Conservation (phyloP, 257 asterid species). For the Catharanthus roseus region DNA sequence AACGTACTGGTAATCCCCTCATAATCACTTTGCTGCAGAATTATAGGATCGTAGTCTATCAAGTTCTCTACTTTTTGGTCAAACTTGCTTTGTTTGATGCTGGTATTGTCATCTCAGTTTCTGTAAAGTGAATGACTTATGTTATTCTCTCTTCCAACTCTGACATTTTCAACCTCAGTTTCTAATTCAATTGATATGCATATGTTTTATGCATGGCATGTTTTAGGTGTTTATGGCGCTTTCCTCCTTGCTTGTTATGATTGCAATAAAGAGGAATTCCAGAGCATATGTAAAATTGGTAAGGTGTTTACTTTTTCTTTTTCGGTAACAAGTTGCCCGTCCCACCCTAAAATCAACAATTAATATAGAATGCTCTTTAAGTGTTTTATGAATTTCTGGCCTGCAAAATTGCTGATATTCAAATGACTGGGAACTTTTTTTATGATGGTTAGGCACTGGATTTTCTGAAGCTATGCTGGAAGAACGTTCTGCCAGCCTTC, state of each 20-base stretch:
- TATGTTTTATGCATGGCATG: neutral
- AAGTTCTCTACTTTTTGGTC: neutral
- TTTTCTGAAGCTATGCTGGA: conserved; percentile 86
- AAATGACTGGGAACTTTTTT: conserved; percentile 13
- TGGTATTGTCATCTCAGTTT: neutral
- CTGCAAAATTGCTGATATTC: neutral
- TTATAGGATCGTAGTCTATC: neutral
- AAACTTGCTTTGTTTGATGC: neutral
- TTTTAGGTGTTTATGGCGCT: conserved; percentile 83
- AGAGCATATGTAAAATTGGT: conserved; percentile 97
- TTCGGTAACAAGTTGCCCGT: conserved; percentile 10
- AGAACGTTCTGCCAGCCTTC: conserved; percentile 81
- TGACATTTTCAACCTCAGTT: too few relatives aligned
- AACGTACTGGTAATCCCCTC: conserved; percentile 65
- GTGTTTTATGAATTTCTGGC: neutral
- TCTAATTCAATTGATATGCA: neutral
- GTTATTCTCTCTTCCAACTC: neutral
- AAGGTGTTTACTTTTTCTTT: conserved; percentile 24
- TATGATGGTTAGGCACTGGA: conserved; percentile 67
- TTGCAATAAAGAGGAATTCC: conserved; percentile 75
- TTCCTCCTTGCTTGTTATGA: conserved; percentile 98
- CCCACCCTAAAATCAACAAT: conserved; percentile 8
- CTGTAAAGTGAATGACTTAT: neutral
- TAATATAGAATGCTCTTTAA: neutral
- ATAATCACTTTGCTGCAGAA: conserved; percentile 1